A percentile compares a stretch with the other conserved stretches of the same genome.
These are phyloP conservation scores for Xylaria sp. DNA, from an alignment of 2,329 filamentous ascomycete genomes.

Conservation along the genomic window DNA sequence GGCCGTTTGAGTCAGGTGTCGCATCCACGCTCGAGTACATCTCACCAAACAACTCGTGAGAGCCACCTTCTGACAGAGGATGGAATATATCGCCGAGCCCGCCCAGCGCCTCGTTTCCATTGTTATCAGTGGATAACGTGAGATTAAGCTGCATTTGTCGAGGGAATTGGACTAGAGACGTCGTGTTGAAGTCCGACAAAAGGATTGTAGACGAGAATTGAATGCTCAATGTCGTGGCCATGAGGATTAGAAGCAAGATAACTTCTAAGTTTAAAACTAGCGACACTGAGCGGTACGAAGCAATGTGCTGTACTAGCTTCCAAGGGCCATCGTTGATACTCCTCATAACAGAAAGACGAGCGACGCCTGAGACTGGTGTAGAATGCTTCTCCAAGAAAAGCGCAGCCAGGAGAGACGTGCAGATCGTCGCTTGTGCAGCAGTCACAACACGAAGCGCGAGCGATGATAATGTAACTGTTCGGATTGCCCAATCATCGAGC, in stretches of 20 bases:
- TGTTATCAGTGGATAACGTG: too few species aligned
- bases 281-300: not conserved
- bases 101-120: too few species aligned
- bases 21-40: too few species aligned
- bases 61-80: too few species aligned
- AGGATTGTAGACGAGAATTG: constrained; percentile 4
- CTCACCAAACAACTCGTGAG: too few species aligned
- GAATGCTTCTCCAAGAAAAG: not conserved
- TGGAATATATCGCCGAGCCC: too few species aligned
- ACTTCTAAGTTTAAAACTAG: not conserved
- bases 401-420: not conserved
- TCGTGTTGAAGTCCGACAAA: not conserved
- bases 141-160: not conserved
- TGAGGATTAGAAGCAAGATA: not conserved
- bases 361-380: not conserved
- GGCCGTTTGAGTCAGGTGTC: too few species aligned
- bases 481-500: not conserved
- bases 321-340: not conserved
- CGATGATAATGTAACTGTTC: not conserved
- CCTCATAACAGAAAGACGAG: not conserved
- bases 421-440: not conserved
- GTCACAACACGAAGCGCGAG: not conserved
- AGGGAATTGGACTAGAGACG: not conserved
- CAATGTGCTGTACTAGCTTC: not conserved
- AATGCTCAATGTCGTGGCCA: not conserved